A percentile compares a stretch with the other conserved stretches of the same genome.
phyloP scores from a whole-genome alignment of 192 early-diverging fungal species.

The Linnemannia exigua region DNA sequence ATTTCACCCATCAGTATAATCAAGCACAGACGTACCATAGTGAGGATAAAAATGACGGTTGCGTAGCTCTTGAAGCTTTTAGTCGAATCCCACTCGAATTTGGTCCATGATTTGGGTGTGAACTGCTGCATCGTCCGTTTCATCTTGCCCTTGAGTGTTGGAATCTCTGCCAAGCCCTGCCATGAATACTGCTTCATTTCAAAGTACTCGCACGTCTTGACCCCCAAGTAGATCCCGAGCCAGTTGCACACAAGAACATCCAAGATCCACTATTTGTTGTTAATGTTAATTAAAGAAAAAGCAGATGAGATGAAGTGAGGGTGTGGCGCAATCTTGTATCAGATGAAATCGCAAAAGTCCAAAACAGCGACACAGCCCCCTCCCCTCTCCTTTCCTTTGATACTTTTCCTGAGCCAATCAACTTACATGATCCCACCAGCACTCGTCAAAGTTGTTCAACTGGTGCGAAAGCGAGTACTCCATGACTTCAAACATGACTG shows the following conservation, averaged over 20 bases:
- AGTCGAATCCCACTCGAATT: conserved; percentile 92
- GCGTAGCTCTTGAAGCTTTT: conserved; percentile 89
- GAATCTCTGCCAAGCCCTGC: conserved; percentile 91
- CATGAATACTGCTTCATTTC: conserved; percentile 97
- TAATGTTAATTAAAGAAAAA: conserved; percentile 7
- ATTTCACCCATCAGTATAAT: not conserved
- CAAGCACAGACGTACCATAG: conserved; percentile 68
- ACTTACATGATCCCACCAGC: conserved; percentile 98
- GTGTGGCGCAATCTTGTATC: not conserved
- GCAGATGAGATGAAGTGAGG: not conserved
- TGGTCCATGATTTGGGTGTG: conserved; percentile 95
- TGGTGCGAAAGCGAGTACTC: conserved; percentile 97
- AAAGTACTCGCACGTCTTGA: conserved; percentile 99
- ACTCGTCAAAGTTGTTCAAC: conserved; percentile 97
- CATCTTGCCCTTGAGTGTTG: conserved; percentile 86
- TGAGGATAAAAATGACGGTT: conserved; percentile 79
- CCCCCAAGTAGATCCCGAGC: conserved; percentile 93
- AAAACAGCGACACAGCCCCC: conserved; percentile 59
- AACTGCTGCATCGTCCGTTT: conserved; percentile 94
- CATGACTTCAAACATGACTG: conserved; percentile 94
- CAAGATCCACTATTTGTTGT: conserved; percentile 81
- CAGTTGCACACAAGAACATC: conserved; percentile 96
- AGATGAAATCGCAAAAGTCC: conserved; percentile 96
- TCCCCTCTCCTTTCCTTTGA: not conserved
- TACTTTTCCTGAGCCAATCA: not conserved